phyloP scores from a whole-genome alignment of 768 basidiomycete species.

The Suillus alpinus region DNA sequence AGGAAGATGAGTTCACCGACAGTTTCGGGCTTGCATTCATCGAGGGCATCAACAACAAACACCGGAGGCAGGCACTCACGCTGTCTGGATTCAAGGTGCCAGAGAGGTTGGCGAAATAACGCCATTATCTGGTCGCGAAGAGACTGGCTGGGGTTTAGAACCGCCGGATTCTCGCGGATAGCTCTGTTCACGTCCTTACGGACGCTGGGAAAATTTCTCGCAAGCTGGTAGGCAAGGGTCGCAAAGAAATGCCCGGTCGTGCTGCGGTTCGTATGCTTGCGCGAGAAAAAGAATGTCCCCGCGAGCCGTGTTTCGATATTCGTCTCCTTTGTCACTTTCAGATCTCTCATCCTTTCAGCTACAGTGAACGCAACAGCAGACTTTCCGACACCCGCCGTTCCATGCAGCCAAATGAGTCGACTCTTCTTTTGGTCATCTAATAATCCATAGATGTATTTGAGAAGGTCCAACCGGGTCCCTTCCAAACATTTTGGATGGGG shows the following conservation, averaged over 20 bases:
- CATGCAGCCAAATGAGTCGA: neutral
- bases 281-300: neutral
- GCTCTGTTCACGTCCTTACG: neutral
- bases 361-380: neutral
- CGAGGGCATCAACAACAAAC: neutral
- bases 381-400: neutral
- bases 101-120: neutral
- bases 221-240: neutral
- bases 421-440: neutral
- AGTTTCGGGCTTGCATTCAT: neutral
- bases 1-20: neutral
- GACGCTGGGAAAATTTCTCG: neutral
- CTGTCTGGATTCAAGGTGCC: neutral
- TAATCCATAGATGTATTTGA: neutral
- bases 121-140: neutral
- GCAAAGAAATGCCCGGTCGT: neutral
- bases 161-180: neutral
- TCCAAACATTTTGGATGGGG: neutral
- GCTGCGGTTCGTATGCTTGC: neutral
- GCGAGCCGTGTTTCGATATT: neutral
- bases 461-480: neutral
- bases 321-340: neutral
- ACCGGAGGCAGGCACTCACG: neutral
- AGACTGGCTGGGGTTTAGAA: neutral
- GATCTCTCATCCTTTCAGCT: neutral